A percentile compares a stretch with the other conserved stretches of the same genome.
Evolutionary conservation across 2,329 filamentous ascomycete species (phyloP).

Genomic region (Trichoderma hamatum): DNA sequence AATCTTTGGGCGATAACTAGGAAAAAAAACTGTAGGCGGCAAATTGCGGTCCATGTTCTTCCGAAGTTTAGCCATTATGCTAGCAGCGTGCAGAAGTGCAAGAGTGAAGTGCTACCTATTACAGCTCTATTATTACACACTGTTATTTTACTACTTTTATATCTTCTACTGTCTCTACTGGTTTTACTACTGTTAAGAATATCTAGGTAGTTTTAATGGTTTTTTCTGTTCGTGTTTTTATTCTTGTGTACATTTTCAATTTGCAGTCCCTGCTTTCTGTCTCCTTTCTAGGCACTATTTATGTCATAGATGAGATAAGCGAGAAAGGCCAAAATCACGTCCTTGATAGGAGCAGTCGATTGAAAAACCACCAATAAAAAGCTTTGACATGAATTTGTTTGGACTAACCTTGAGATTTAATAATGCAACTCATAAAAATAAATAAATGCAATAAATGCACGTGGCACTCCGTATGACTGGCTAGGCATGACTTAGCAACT

Average conservation of each 20-base stretch:
- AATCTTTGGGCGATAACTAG: background rate
- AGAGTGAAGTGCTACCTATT: background rate
- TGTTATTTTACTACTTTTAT: no score
- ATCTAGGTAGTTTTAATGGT: no score
- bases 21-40: conserved; percentile 12
- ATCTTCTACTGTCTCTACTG: no score
- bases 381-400: background rate
- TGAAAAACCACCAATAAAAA: background rate
- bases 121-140: no score
- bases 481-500: background rate
- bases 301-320: conserved; percentile 19
- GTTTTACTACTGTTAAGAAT: no score
- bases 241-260: no score
- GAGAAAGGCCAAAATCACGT: conserved; percentile 9
- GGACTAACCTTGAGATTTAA: background rate
- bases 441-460: conserved; percentile 2
- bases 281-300: background rate
- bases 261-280: no score
- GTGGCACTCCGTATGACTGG: conserved; percentile 7
- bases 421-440: conserved; percentile 16
- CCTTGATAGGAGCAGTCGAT: background rate
- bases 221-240: no score
- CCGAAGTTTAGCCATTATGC: conserved; percentile 21
- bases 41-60: conserved; percentile 1
- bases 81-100: background rate